Base-by-base conservation (phyloP, 495 filamentous ascomycete genomes). In the Opeltia flavorubescens region DNA sequence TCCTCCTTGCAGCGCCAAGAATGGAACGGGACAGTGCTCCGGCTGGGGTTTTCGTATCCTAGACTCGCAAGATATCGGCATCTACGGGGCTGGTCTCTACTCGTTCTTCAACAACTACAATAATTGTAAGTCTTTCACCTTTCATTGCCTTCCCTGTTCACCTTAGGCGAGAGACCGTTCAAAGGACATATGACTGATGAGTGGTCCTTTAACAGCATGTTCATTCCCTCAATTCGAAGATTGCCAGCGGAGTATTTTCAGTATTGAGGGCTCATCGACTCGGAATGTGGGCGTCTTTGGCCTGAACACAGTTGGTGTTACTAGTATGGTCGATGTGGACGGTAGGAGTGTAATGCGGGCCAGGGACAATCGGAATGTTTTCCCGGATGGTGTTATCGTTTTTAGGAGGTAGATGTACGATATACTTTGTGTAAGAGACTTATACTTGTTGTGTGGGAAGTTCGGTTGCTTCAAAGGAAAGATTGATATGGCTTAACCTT, bases 1-100 rank as follows among this genome's bases (percentile, higher is more conserved):
- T 20, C 54, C 57, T 5, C 69, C 66, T 28, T 76, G 76, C 44
- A 62, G 61, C 3, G 60, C 66, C 5, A 44, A 54, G 7, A 56
- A 60, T 30, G 41, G 40, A n/a, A n/a, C n/a, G n/a, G 3, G 73
- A 75, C 55, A 82, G 79, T 50, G 62, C 66, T 4, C 68, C 77
- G 39, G 80, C 0, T 84, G 81, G 65, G 83, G 77, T 18, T 66
- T 88, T 11, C 73, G 81, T 5, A 67, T 88, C 27, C 51, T 81
- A 30, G 61, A 76, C 59, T 77, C 71, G 13, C 58, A 61, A 1
- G 65, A 75, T 47, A 66, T 88, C 12, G 54, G 71, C 31, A 62
- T 86, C 25, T 87, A 84, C 52, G 80, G 81, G 28, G 79, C 78
- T 6, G 84, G 84, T 6, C 60, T 83, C 12, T 88, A 88, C 65